Evolutionary conservation across 2,329 filamentous ascomycete genomes (phyloP).

Genomic region (Alternaria ethzedia): DNA sequence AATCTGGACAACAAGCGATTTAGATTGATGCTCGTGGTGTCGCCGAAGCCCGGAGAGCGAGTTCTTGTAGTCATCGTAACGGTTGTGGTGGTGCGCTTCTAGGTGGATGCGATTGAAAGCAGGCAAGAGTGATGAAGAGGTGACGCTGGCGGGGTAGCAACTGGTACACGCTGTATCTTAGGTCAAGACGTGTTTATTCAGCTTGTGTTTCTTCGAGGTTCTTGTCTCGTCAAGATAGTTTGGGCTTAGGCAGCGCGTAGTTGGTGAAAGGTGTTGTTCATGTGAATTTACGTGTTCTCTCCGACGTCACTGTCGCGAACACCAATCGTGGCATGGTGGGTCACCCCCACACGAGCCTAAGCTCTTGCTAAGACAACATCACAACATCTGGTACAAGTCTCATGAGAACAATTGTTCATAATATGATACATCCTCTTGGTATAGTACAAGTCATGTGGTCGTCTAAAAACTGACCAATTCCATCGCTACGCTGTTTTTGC

Average conservation of each 20-base stretch:
- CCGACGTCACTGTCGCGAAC: constrained; percentile 16
- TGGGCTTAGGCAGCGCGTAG: neutral
- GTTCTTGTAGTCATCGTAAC: constrained; percentile 27
- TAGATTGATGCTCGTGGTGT: constrained; percentile 57
- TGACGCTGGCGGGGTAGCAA: neutral
- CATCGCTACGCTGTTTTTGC: neutral
- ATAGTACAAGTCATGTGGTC: neutral
- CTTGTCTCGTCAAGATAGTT: neutral
- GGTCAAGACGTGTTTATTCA: neutral
- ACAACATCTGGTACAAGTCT: neutral
- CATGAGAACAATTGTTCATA: neutral
- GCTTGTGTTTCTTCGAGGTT: neutral
- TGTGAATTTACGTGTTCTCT: neutral
- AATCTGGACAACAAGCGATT: constrained; percentile 70
- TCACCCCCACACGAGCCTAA: constrained; percentile 17
- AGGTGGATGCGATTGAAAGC: neutral
- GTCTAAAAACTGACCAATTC: neutral
- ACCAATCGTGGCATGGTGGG: constrained; percentile 17
- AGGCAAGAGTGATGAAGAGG: neutral
- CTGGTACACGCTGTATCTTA: neutral
- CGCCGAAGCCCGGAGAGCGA: constrained; percentile 31
- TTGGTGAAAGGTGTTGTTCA: neutral
- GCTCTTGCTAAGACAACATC: constrained; percentile 4
- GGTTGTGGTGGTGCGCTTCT: neutral
- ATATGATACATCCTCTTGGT: neutral